Evolutionary conservation across 129 eudicot genomes (phyloP).

Genomic region (Calendula officinalis): DNA sequence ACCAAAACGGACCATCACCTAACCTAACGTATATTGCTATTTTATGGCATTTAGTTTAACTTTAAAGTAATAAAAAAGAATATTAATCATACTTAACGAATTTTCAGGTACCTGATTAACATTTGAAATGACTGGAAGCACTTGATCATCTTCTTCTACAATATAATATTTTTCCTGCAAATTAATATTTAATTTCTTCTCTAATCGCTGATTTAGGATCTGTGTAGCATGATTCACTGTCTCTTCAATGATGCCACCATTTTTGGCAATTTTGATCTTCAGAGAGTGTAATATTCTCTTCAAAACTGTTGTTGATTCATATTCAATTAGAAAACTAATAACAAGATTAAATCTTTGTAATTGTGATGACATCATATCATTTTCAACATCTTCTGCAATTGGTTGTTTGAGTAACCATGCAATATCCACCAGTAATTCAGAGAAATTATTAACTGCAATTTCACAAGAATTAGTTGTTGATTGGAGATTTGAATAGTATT

Average conservation of each 20-base stretch:
- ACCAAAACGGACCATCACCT: no score
- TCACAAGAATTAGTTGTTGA: conserved; percentile 40
- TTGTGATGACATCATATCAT: conserved; percentile 37
- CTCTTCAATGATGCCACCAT: conserved; percentile 33
- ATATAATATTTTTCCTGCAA: background rate
- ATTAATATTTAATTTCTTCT: conserved; percentile 22
- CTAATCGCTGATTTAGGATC: conserved; percentile 36
- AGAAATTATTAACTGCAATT: conserved; percentile 37
- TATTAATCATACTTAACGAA: no score
- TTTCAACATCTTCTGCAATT: conserved; percentile 31
- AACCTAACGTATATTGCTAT: no score
- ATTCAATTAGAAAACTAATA: conserved; percentile 52
- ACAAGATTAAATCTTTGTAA: conserved; percentile 55
- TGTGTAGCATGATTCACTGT: conserved; percentile 40
- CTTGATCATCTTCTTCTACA: conserved; percentile 12
- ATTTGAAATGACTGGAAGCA: conserved; percentile 30
- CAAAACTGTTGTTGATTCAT: conserved; percentile 55
- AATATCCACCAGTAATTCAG: conserved; percentile 54
- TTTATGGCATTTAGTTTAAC: no score
- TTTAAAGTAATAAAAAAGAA: no score
- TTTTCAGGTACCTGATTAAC: conserved; percentile 31
- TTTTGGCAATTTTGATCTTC: conserved; percentile 34
- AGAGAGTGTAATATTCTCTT: conserved; percentile 48
- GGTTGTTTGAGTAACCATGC: conserved; percentile 87
- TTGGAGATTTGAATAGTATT: conserved; percentile 33